Evolutionary conservation across 2,329 filamentous ascomycete species (phyloP).

Genomic region (Madurella mycetomatis): DNA sequence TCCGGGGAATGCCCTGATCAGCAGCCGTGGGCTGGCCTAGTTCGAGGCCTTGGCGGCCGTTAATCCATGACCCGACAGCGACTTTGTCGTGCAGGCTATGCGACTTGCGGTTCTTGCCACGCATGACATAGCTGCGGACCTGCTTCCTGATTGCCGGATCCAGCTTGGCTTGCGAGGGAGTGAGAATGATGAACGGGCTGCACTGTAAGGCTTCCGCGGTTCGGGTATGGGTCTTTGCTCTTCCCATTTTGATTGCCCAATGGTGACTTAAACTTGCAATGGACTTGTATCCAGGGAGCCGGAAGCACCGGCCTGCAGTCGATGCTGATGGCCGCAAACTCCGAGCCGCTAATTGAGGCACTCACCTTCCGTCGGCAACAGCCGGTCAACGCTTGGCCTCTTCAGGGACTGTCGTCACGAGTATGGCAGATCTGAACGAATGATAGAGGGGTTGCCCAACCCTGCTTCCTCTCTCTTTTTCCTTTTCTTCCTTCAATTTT

Average conservation of each 20-base stretch:
- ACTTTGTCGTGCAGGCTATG: background rate
- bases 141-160: conserved; percentile 10
- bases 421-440: too few relatives aligned
- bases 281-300: too few relatives aligned
- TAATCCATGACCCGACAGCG: conserved; percentile 13
- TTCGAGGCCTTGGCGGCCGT: background rate
- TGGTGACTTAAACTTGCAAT: background rate
- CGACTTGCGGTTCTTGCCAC: conserved; percentile 19
- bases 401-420: too few relatives aligned
- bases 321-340: too few relatives aligned
- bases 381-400: too few relatives aligned
- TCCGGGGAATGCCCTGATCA: background rate
- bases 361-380: too few relatives aligned
- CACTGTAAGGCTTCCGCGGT: background rate
- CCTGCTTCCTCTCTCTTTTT: too few relatives aligned
- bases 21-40: background rate
- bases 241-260: background rate
- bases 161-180: conserved; percentile 14
- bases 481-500: too few relatives aligned
- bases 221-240: background rate
- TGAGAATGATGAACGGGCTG: conserved; percentile 22
- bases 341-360: too few relatives aligned
- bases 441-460: too few relatives aligned
- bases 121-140: conserved; percentile 23
- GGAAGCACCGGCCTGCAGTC: too few relatives aligned